Evolutionary conservation across 257 asterid genomes (phyloP).

Genomic region (Lycium barbarum): DNA sequence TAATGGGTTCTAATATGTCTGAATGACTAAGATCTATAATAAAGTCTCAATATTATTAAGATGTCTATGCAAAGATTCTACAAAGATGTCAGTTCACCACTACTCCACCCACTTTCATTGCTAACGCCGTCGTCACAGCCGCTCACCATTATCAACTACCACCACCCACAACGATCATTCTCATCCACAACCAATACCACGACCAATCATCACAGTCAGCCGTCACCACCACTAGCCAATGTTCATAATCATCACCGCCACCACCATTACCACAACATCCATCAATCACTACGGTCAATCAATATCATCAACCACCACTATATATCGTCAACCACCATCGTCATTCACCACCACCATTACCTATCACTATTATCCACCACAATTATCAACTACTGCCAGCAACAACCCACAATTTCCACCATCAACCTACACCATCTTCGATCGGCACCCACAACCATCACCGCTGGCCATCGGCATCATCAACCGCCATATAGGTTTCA

Average conservation of each 20-base stretch:
- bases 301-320: background rate
- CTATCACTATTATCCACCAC: background rate
- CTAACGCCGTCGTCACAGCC: background rate
- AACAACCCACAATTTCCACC: no score
- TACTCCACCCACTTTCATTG: background rate
- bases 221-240: background rate
- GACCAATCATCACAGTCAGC: background rate
- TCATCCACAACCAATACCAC: background rate
- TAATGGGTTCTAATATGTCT: no score
- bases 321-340: background rate
- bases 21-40: no score
- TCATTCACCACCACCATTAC: background rate
- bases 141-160: background rate
- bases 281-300: background rate
- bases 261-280: background rate
- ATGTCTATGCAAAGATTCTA: background rate
- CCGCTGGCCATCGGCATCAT: background rate
- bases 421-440: no score
- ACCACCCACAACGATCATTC: background rate
- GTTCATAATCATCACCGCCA: background rate
- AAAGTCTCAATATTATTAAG: no score
- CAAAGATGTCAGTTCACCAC: conserved; percentile 6
- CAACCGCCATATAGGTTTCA: background rate
- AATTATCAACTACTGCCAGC: background rate
- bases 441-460: conserved; percentile 3